Evolutionary conservation across 768 basidiomycete species (phyloP).

Genomic region (Macrolepiota fuliginosa): DNA sequence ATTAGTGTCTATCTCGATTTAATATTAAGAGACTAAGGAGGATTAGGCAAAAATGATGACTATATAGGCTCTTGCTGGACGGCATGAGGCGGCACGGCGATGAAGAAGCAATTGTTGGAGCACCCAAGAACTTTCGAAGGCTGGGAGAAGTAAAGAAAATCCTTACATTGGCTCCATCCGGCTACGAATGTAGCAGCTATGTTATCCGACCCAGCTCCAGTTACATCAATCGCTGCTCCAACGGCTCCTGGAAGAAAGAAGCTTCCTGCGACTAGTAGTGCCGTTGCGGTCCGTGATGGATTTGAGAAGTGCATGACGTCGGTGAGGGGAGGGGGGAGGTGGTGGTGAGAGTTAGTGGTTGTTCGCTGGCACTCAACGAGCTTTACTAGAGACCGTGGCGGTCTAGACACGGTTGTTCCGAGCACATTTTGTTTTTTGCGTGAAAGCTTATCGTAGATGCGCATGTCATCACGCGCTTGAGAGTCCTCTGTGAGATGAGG

Average conservation of each 20-base stretch:
- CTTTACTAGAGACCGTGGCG: background rate
- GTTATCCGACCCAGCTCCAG: background rate
- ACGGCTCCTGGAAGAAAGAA: background rate
- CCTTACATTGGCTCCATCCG: conserved; percentile 11
- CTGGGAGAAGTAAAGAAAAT: background rate
- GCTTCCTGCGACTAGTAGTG: background rate
- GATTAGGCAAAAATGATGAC: background rate
- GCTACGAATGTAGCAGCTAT: background rate
- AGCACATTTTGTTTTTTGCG: background rate
- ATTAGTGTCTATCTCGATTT: background rate
- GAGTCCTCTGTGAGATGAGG: background rate
- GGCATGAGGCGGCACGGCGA: background rate
- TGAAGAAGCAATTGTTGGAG: background rate
- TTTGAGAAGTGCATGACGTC: background rate
- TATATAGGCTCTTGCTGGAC: background rate
- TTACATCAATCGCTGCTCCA: conserved; percentile 5
- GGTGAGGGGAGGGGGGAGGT: background rate
- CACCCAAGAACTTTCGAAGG: background rate
- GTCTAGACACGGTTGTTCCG: background rate
- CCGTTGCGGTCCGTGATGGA: background rate
- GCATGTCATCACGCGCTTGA: background rate
- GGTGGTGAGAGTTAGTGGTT: background rate
- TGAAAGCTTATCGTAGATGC: background rate
- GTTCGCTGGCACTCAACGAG: background rate
- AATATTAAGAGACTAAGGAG: background rate